Evolutionary conservation across 2,329 filamentous ascomycete genomes (phyloP), one percentile per base, ranked within the genome.

Genomic region (Neofusicoccum umdonicola): DNA sequence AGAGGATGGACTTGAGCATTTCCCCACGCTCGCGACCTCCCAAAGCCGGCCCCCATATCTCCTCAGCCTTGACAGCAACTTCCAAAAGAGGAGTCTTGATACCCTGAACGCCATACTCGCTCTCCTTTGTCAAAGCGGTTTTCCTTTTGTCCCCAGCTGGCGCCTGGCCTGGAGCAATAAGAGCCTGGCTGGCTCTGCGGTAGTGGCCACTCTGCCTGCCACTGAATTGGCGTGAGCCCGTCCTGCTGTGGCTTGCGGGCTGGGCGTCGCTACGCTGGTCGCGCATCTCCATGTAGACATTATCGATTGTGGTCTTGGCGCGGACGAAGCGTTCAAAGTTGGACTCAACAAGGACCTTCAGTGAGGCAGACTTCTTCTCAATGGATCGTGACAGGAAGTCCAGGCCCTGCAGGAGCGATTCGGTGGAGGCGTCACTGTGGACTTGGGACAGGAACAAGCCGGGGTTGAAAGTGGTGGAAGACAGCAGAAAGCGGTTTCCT

Each of bases 271-370:
- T 78, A 82, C 93, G 83, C 87, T 97, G 85, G 39, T 85, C 84
- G 34, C 85, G 82, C 95, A 99, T 99, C 77, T 99, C 95, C 67
- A 89, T 96, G 79, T 99, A 99, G 61, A 99, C 95, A 79, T 96
- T 96, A 80, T 99, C 95, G 72, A 99, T 98, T 7, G 94, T 98
- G 17, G 94, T 92, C 78, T 99, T 99, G 48, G 95, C 95, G 68
- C 92, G 90, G 64, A 99, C 95, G 80, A 99, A 99, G 69, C 94
- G 90, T 78, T 99, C 96, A 74, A 99, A 99, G 76, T 99, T 99
- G 68, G 92, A 94, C 77, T 99, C 95, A 27, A 99, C 95, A 17
- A 99, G 85, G 11, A 96, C 91, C 76, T 99, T 99, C 67, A 99
- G 85, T 3, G 93, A 97, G 0, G 94, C 95, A 0, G 94, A 97